Percentiles rank a stretch among this genome's conserved stretches.
Conservation (phyloP, 1,284 basidiomycete genomes). For the Tetrapyrgos nigripes region DNA sequence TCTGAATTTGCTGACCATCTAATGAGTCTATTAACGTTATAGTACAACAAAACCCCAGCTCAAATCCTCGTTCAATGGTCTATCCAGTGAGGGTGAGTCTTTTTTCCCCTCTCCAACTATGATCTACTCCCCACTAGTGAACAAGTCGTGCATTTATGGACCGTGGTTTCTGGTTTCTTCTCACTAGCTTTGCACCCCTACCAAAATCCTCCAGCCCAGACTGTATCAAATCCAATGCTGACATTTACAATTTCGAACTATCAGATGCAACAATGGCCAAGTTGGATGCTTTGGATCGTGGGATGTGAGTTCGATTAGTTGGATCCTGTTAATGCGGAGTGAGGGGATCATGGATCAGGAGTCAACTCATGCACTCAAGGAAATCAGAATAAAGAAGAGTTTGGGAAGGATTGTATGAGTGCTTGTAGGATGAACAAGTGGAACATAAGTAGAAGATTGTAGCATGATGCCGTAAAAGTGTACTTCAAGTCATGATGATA, state of each 20-base stretch:
- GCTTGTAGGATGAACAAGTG: no score
- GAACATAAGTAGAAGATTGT: no score
- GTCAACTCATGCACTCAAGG: neutral
- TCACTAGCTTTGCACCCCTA: constrained; percentile 29
- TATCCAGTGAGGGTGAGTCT: neutral
- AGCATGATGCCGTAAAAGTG: no score
- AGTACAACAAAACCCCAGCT: neutral
- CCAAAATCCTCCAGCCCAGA: constrained; percentile 42
- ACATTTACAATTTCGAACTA: constrained; percentile 44
- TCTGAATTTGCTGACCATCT: no score
- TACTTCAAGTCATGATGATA: no score
- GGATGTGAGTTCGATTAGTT: constrained; percentile 32
- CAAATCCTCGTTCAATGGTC: neutral
- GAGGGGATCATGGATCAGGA: neutral
- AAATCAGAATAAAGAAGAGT: neutral
- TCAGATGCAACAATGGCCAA: constrained; percentile 37
- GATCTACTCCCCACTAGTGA: no score
- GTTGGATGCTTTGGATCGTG: constrained; percentile 39
- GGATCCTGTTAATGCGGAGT: constrained; percentile 33
- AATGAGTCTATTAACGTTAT: neutral
- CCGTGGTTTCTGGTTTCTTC: no score
- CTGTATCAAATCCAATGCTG: constrained; percentile 41
- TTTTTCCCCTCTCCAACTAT: no score
- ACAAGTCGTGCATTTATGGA: no score
- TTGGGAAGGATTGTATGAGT: no score